Conservation (phyloP, 805 yeast genomes). For the Candida manassasensis region DNA sequence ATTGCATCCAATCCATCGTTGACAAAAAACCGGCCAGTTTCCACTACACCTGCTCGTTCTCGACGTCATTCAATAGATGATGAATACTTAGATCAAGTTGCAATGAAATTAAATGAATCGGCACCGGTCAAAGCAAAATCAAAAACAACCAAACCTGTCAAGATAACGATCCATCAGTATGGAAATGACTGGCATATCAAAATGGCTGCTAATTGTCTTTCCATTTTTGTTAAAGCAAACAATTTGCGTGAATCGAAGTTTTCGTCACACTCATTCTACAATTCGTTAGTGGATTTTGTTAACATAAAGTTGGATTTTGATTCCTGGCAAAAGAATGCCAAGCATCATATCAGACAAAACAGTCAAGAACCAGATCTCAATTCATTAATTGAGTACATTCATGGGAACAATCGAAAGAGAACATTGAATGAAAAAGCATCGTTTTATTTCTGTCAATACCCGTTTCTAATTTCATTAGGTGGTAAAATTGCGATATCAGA, state of each 20-base stretch:
- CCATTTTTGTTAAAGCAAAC: conserved; percentile 54
- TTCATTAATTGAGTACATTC: conserved; percentile 44
- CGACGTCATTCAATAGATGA: conserved; percentile 8
- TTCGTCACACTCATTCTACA: conserved; percentile 56
- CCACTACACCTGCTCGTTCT: conserved; percentile 1
- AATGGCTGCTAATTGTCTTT: conserved; percentile 58
- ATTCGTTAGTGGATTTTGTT: conserved; percentile 74
- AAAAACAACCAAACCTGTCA: conserved; percentile 15
- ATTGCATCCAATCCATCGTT: conserved; percentile 25
- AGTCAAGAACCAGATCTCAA: conserved; percentile 27
- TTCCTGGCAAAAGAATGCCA: conserved; percentile 60
- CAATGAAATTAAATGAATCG: conserved; percentile 15
- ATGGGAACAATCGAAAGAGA: conserved; percentile 32
- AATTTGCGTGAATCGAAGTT: conserved; percentile 22
- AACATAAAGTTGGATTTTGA: conserved; percentile 78
- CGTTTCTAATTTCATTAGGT: conserved; percentile 77
- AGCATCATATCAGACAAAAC: conserved; percentile 6
- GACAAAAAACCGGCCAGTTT: conserved; percentile 7
- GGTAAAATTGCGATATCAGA: conserved; percentile 77
- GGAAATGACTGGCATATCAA: conserved; percentile 78
- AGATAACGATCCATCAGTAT: conserved; percentile 54
- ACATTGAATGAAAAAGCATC: conserved; percentile 19
- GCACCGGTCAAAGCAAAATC: conserved; percentile 8
- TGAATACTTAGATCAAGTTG: conserved; percentile 20
- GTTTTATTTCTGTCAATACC: conserved; percentile 75